These are phyloP conservation scores for Apiosordaria backusii DNA, from an alignment of 495 filamentous ascomycete species.

Conservation along the genomic window DNA sequence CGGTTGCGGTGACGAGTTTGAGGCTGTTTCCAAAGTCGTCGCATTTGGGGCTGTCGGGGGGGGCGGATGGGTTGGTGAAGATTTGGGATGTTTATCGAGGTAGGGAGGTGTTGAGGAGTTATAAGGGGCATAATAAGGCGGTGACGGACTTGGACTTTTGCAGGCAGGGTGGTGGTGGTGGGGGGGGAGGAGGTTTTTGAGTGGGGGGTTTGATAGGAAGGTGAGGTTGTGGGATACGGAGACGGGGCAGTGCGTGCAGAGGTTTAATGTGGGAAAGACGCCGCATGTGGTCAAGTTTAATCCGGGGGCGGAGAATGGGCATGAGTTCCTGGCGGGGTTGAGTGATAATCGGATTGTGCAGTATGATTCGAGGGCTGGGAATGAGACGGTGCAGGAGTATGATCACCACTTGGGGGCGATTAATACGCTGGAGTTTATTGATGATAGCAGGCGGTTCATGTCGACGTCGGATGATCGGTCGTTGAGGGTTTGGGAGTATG, in stretches of 20 bases:
- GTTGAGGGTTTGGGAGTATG: slow-evolving; percentile 94
- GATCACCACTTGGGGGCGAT: slow-evolving; percentile 96
- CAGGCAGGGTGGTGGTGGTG: too few relatives aligned
- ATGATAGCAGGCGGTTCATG: slow-evolving; percentile 93
- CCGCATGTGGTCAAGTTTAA: slow-evolving; percentile 95
- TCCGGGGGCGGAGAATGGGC: slow-evolving; percentile 65
- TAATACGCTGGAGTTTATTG: slow-evolving; percentile 96
- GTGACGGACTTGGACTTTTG: slow-evolving; percentile 90
- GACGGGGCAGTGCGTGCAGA: slow-evolving; percentile 78
- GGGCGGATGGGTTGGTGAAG: slow-evolving; percentile 85
- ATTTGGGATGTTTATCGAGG: slow-evolving; percentile 93
- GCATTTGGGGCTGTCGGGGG: slow-evolving; percentile 81
- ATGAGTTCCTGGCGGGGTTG: slow-evolving; percentile 95
- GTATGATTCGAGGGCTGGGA: slow-evolving; percentile 79
- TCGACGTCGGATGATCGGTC: slow-evolving; percentile 96
- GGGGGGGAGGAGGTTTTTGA: slow-evolving; percentile 79
- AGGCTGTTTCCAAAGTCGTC: slow-evolving; percentile 84
- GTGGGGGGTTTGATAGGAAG: slow-evolving; percentile 86
- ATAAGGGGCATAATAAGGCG: slow-evolving; percentile 83
- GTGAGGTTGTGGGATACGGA: slow-evolving; percentile 99
- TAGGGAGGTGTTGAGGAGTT: slow-evolving; percentile 82
- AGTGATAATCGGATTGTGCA: slow-evolving; percentile 98
- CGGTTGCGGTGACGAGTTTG: slow-evolving; percentile 39
- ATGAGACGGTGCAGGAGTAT: slow-evolving; percentile 89
- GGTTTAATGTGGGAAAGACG: slow-evolving; percentile 88